Evolutionary conservation across 164 flowering plant species (phyloP).

Genomic region (Nelumbo lutea): DNA sequence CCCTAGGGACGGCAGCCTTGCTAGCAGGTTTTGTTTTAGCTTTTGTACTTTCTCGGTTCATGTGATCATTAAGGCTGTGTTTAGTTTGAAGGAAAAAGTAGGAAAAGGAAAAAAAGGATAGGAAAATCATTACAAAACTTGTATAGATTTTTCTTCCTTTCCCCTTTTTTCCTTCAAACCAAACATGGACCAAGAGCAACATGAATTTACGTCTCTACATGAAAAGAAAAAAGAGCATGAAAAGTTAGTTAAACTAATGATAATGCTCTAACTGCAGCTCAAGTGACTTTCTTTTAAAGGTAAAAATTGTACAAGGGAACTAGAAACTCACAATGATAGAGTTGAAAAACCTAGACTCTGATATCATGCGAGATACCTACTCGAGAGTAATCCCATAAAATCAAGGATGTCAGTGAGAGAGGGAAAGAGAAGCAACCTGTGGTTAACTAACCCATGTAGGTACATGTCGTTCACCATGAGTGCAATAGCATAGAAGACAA

Average conservation of each 20-base stretch:
- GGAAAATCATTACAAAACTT: no score
- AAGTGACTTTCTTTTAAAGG: not conserved
- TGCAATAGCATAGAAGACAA: no score
- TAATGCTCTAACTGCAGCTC: not conserved
- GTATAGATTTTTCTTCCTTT: no score
- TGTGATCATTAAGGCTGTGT: constrained; percentile 19
- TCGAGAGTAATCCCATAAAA: not conserved
- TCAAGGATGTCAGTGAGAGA: no score
- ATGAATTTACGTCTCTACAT: not conserved
- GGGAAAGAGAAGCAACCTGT: no score
- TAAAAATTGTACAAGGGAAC: not conserved
- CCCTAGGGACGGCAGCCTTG: constrained; percentile 37
- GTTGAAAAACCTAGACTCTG: not conserved
- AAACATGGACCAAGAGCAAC: not conserved
- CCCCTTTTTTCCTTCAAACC: no score
- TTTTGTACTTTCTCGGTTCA: constrained; percentile 26
- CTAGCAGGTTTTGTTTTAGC: constrained; percentile 24
- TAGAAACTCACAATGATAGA: not conserved
- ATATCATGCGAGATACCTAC: not conserved
- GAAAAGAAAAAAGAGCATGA: not conserved
- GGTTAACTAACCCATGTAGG: no score
- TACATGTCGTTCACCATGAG: no score
- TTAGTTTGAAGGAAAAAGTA: no score
- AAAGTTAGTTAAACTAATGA: not conserved
- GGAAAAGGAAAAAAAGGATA: no score